phyloP scores from a whole-genome alignment of 106 monocot genomes.

The Platanthera zijinensis region DNA sequence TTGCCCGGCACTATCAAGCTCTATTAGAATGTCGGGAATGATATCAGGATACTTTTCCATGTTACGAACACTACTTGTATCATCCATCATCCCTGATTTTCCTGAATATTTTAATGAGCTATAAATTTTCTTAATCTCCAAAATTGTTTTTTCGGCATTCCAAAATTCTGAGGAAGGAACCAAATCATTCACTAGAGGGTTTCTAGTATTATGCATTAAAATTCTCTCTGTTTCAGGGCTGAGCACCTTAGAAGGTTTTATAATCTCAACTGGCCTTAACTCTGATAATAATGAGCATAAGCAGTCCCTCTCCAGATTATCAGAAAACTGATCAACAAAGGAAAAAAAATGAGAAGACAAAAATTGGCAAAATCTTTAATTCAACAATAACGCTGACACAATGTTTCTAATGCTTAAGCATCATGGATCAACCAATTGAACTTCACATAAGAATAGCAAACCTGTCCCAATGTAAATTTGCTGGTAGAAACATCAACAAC shows the following conservation, averaged over 20 bases:
- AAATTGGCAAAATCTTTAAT: neutral
- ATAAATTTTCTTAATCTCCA: slow-evolving; percentile 50
- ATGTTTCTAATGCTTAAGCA: neutral
- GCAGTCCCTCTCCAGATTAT: slow-evolving; percentile 63
- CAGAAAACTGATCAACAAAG: slow-evolving; percentile 55
- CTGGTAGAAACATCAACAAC: slow-evolving; percentile 91
- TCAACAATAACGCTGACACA: neutral
- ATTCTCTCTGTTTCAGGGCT: slow-evolving; percentile 72
- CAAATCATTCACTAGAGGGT: slow-evolving; percentile 72
- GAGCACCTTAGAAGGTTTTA: slow-evolving; percentile 74
- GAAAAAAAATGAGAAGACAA: slow-evolving; percentile 4
- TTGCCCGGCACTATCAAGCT: slow-evolving; percentile 37
- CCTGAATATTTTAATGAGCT: slow-evolving; percentile 6
- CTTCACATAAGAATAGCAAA: slow-evolving; percentile 14
- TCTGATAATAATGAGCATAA: slow-evolving; percentile 81
- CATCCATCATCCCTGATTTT: slow-evolving; percentile 10
- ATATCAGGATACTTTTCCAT: slow-evolving; percentile 3
- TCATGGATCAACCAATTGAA: slow-evolving; percentile 1
- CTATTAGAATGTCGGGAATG: slow-evolving; percentile 52
- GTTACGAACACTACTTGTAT: slow-evolving; percentile 7
- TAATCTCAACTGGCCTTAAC: slow-evolving; percentile 86
- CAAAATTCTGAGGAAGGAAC: slow-evolving; percentile 75
- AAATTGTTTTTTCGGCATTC: slow-evolving; percentile 77
- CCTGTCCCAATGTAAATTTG: slow-evolving; percentile 92
- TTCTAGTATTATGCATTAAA: slow-evolving; percentile 66